Evolutionary conservation across 2,329 filamentous ascomycete species (phyloP).

Genomic region (Arthrobotrys iridis): DNA sequence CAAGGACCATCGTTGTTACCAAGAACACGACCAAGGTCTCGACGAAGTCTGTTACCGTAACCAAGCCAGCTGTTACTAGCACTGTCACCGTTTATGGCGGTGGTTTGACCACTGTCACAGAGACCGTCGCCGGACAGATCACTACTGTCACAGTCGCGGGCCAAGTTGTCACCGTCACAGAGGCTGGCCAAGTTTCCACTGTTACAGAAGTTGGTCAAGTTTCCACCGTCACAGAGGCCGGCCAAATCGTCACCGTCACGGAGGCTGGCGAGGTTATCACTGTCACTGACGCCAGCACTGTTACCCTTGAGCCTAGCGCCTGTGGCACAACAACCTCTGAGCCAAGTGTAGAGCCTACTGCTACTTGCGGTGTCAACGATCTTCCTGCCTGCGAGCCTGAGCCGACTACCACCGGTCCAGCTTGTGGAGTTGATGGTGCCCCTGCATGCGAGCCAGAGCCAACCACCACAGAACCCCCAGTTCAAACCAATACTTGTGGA

Average conservation of each 20-base stretch:
- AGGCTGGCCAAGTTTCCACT: neutral
- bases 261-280: neutral
- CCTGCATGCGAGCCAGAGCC: neutral
- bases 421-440: neutral
- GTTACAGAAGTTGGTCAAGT: neutral
- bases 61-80: neutral
- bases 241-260: neutral
- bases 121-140: neutral
- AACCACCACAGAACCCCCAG: too few species aligned
- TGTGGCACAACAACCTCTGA: neutral
- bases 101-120: neutral
- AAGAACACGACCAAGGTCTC: neutral
- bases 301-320: neutral
- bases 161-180: neutral
- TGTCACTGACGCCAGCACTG: neutral
- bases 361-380: too few species aligned
- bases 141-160: neutral
- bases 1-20: slow-evolving; percentile 5
- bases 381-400: too few species aligned
- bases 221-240: neutral
- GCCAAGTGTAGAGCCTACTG: neutral
- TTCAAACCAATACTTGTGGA: too few species aligned
- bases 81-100: neutral
- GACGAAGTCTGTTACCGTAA: slow-evolving; percentile 6
- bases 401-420: neutral